Base-by-base conservation (phyloP, 2,329 filamentous ascomycete genomes). In the Triangularia setosa region DNA sequence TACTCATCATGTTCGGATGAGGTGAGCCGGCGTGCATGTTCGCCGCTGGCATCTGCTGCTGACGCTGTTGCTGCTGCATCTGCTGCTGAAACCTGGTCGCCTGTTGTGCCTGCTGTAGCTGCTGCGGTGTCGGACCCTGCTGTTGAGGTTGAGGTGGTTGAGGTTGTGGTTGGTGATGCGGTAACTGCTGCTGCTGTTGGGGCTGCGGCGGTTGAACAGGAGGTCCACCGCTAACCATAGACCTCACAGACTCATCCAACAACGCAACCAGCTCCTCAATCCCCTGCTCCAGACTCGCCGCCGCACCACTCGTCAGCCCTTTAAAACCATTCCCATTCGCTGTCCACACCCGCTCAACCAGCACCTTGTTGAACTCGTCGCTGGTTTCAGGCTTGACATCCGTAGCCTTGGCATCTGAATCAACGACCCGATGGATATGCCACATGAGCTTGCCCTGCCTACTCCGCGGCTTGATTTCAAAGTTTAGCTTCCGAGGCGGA, bases 401-500 rank as follows among this genome's bases (percentile, higher is more conserved):
- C n/a, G n/a, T 11, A 0, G 66, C 18, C 60, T 76, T 74, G 9
- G 48, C 53, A 21, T 52, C 52, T 2, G 65, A 27, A 12, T 48
- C 40, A 6, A 21, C n/a, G 16, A 21, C 40, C 9, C 71, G 68
- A 9, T 28, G 30, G 24, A 72, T 55, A 35, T 68, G 63, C 71
- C 71, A 72, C 21, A 63, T 25, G 5, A 78, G 72, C 54, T 79
- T 76, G 24, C 81, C 82, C 40, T 79, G 78, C 16, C 83, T 80
- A 9, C 77, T 74, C 60, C 77, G 78, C 58, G 87, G 76, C 54
- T 78, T 79, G n/a, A 87, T 75, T 40, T 85, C 80, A 40, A 90
- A 74, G 1, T 77, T 75, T n/a, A 87, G 72, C 18, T 76, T 74
- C 35, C 78, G 77, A 40, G 73, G 71, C 61, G 69, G 71, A 3